Conservation (phyloP, 257 asterid species). For the Buddleja alternifolia region DNA sequence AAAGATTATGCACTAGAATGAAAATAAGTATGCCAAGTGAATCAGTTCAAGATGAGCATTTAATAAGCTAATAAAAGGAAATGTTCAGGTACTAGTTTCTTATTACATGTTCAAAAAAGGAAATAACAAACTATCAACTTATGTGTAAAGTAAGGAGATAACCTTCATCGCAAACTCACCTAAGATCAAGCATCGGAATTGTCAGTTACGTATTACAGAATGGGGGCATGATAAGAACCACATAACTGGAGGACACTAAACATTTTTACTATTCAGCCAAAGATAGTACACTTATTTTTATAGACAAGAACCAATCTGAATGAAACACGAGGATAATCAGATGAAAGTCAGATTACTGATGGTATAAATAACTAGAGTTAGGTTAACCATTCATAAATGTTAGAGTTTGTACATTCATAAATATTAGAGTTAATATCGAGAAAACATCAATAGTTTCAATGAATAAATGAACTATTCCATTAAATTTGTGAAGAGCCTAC, state of each 20-base stretch:
- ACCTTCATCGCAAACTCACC: constrained; percentile 5
- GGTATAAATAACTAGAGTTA: too few relatives aligned
- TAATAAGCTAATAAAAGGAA: constrained; percentile 30
- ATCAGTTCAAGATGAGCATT: constrained; percentile 29
- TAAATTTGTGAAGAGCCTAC: not conserved
- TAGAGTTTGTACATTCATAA: too few relatives aligned
- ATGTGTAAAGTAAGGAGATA: constrained; percentile 19
- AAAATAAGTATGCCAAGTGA: constrained; percentile 17
- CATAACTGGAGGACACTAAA: not conserved
- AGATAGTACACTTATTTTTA: not conserved
- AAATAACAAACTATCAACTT: constrained; percentile 1
- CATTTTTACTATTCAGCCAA: not conserved
- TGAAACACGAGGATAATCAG: not conserved
- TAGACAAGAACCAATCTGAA: constrained; percentile 8
- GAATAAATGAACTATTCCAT: constrained; percentile 3
- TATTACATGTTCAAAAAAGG: constrained; percentile 14
- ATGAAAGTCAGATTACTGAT: not conserved
- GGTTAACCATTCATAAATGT: too few relatives aligned
- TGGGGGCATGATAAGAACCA: constrained; percentile 6
- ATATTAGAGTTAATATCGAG: too few relatives aligned
- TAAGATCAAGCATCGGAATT: constrained; percentile 30
- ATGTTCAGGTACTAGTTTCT: constrained; percentile 13
- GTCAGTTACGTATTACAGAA: constrained; percentile 11
- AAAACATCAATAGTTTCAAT: not conserved
- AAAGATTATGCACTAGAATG: constrained; percentile 11